Evolutionary conservation across 768 basidiomycete genomes (phyloP), one percentile per base, ranked within the genome.

Genomic region (Suillus clintonianus): DNA sequence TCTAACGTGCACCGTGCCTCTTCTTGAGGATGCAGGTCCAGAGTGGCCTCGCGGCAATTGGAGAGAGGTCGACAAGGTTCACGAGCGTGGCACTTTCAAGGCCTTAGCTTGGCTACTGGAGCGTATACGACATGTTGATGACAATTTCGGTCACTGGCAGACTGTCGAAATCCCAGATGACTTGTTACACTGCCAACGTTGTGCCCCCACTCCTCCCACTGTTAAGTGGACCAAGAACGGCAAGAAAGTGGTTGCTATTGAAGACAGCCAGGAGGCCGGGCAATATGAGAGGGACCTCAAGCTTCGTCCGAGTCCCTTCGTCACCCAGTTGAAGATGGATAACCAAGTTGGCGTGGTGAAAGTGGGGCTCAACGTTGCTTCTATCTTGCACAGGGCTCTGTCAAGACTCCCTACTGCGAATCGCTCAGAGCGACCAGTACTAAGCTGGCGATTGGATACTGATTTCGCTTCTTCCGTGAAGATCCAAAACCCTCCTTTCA

Each of bases 211-310:
- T 8, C 76, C 90, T 11, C 96, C 96, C 0, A 77, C 81, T n/a
- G 75, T 96, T 51, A 82, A 86, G 27, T 98, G 95, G 94, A 80
- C 82, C 13, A 86, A 83, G 66, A 76, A 78, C 7, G 84, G 83
- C 47, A 89, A 86, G 70, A 82, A 78, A 58, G 79, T 89, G 19
- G 74, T 85, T 24, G 88, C 94, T 0, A 79, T 94, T 37, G 96
- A 98, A 70, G 92, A 97, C 70, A 84, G 91, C 19, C 80, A 87
- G 13, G 87, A 97, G 71, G 95, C 96, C 48, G 95, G 94, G 7
- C 85, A 89, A 70, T 97, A 94, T 71, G 96, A 98, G 72, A 87
- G 92, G 59, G 84, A 89, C 24, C 81, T 98, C 62, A 98, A 98
- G 78, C 82, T 84, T 62, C 88, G 96, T 22, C 96, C 96, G 0